Evolutionary conservation across 176 grass and related monocot genomes (phyloP).

Genomic region (Avena insularis): DNA sequence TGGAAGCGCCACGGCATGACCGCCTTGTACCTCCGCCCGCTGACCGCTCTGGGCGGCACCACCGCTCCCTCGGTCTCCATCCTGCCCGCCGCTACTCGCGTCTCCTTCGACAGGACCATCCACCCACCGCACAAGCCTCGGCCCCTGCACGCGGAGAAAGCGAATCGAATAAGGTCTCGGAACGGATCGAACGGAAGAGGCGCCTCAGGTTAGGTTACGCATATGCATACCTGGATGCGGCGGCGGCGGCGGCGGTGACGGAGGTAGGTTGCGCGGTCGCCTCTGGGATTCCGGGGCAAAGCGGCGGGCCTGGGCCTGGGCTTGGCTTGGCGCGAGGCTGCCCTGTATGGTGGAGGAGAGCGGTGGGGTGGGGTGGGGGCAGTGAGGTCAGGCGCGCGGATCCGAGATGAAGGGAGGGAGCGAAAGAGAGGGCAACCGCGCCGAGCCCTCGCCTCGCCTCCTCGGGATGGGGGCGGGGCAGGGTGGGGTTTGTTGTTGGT

Average conservation of each 20-base stretch:
- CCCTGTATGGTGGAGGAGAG: conserved; percentile 20
- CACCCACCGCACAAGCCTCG: conserved; percentile 18
- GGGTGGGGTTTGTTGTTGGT: background rate
- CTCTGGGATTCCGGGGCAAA: background rate
- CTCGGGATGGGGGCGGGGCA: background rate
- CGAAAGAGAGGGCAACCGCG: background rate
- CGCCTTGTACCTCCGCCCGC: conserved; percentile 48
- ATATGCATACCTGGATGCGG: conserved; percentile 33
- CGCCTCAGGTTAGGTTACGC: background rate
- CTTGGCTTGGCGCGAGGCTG: background rate
- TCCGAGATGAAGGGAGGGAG: background rate
- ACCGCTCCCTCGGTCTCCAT: conserved; percentile 37
- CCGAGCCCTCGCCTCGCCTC: background rate
- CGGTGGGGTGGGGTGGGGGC: background rate
- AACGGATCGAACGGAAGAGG: conserved; percentile 1
- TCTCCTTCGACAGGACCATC: background rate
- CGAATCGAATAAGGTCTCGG: background rate
- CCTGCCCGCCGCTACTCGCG: background rate
- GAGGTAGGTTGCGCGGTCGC: background rate
- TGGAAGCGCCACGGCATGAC: conserved; percentile 55
- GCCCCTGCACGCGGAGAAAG: background rate
- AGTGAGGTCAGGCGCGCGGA: background rate
- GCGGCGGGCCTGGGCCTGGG: background rate
- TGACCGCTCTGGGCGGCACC: conserved; percentile 10
- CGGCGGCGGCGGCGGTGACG: background rate